These are phyloP conservation scores for Suhomyces choctaworum DNA, from an alignment of 1,139 yeast genomes.

Conservation along the genomic window DNA sequence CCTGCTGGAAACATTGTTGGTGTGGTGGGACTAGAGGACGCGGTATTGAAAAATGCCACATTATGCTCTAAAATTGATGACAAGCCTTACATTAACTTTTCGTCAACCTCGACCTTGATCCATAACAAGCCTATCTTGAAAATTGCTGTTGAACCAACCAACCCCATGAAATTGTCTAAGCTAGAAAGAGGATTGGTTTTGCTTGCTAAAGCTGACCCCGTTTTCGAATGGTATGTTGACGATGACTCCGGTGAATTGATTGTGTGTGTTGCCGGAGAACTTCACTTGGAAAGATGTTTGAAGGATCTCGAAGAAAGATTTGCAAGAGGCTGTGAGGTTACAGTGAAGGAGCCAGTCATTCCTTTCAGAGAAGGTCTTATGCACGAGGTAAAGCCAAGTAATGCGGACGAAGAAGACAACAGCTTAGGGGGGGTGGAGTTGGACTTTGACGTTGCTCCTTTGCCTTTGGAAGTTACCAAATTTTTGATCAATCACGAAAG, in stretches of 20 bases:
- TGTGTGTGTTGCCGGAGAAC: slow-evolving; percentile 92
- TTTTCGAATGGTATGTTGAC: slow-evolving; percentile 80
- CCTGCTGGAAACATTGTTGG: slow-evolving; percentile 98
- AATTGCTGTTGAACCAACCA: slow-evolving; percentile 91
- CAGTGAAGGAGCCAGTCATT: slow-evolving; percentile 88
- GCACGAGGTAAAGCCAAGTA: slow-evolving; percentile 10
- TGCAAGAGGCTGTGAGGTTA: slow-evolving; percentile 81
- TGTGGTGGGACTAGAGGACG: slow-evolving; percentile 84
- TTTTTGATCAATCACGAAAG: slow-evolving; percentile 52
- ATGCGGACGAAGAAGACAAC: slow-evolving; percentile 12
- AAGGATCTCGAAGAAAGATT: slow-evolving; percentile 87
- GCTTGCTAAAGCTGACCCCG: slow-evolving; percentile 87
- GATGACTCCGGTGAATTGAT: slow-evolving; percentile 88
- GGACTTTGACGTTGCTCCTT: slow-evolving; percentile 55
- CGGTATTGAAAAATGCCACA: slow-evolving; percentile 84
- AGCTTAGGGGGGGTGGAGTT: slow-evolving; percentile 50
- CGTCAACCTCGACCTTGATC: slow-evolving; percentile 52
- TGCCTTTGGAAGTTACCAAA: slow-evolving; percentile 52
- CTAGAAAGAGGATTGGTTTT: slow-evolving; percentile 77
- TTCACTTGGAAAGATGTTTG: slow-evolving; percentile 87
- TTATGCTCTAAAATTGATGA: slow-evolving; percentile 48
- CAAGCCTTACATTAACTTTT: slow-evolving; percentile 73
- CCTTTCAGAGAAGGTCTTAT: slow-evolving; percentile 90
- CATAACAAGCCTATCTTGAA: slow-evolving; percentile 83
- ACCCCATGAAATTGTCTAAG: slow-evolving; percentile 75